Conservation (phyloP, 495 filamentous ascomycete species). For the Penicillium egyptiacum region DNA sequence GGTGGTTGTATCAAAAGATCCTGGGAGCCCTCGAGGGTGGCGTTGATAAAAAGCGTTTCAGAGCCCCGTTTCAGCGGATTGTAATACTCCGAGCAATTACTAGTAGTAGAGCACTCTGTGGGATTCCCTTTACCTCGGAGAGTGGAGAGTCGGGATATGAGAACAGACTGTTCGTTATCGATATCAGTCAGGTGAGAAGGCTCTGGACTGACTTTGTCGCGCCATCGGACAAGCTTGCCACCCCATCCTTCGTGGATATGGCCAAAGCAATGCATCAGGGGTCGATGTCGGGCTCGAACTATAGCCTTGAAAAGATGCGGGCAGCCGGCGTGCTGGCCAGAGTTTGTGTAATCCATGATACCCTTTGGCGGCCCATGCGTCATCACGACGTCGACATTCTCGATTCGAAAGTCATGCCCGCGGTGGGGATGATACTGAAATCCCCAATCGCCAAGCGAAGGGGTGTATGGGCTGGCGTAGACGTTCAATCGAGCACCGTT, state of each 20-base stretch:
- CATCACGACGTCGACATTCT: constrained; percentile 58
- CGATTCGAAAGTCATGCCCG: constrained; percentile 50
- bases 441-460: constrained; percentile 53
- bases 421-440: constrained; percentile 56
- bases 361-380: constrained; percentile 67
- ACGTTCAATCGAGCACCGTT: constrained; percentile 60
- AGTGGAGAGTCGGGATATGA: constrained; percentile 42
- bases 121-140: neutral
- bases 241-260: constrained; percentile 74
- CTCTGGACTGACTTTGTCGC: constrained; percentile 26
- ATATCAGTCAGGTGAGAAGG: constrained; percentile 49
- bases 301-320: constrained; percentile 56
- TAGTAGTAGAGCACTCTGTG: constrained; percentile 21
- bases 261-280: constrained; percentile 67
- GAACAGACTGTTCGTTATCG: constrained; percentile 42
- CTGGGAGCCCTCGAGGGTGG: constrained; percentile 46
- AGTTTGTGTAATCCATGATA: constrained; percentile 48
- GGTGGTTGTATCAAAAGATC: constrained; percentile 40
- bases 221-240: constrained; percentile 59
- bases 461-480: constrained; percentile 67
- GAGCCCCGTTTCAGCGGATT: constrained; percentile 33
- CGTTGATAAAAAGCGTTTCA: constrained; percentile 68
- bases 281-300: constrained; percentile 52
- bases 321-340: constrained; percentile 51
- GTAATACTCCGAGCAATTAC: constrained; percentile 37